These are phyloP conservation scores for Peniophora sp. DNA, from an alignment of 1,284 basidiomycete species.

Conservation along the genomic window DNA sequence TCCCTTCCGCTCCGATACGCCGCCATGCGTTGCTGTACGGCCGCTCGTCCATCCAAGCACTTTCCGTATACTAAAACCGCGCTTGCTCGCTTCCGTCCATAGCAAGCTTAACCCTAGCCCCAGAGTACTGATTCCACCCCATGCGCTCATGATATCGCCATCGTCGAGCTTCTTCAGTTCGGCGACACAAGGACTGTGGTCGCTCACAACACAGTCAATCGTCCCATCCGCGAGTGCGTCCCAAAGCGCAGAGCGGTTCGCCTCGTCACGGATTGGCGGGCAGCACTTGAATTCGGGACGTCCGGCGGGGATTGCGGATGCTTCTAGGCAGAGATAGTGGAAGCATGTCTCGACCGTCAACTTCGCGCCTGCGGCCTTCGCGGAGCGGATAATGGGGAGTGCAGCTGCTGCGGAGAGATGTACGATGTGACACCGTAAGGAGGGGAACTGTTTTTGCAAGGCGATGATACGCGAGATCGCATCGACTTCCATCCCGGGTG, in stretches of 20 bases:
- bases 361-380: conserved; percentile 53
- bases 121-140: conserved; percentile 88
- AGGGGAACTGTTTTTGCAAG: conserved; percentile 54
- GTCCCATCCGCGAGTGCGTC: conserved; percentile 71
- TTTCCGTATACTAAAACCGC: conserved; percentile 50
- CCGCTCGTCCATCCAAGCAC: conserved; percentile 71
- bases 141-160: conserved; percentile 80
- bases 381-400: conserved; percentile 66
- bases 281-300: conserved; percentile 88
- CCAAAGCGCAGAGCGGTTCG: conserved; percentile 73
- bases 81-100: conserved; percentile 70
- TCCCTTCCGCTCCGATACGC: conserved; percentile 66
- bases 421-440: conserved; percentile 83
- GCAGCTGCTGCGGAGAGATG: conserved; percentile 83
- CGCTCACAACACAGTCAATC: conserved; percentile 88
- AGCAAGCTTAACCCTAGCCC: conserved; percentile 82
- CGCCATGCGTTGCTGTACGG: conserved; percentile 71
- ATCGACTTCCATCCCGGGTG: conserved; percentile 66
- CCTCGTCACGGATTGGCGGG: conserved; percentile 77
- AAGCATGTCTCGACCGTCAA: conserved; percentile 92
- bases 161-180: conserved; percentile 76
- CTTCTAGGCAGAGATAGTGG: conserved; percentile 78
- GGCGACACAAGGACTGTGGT: conserved; percentile 85
- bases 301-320: conserved; percentile 59
- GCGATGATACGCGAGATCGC: conserved; percentile 72